These are phyloP conservation scores for Lentinula edodes DNA, from an alignment of 768 basidiomycete species.

Conservation along the genomic window DNA sequence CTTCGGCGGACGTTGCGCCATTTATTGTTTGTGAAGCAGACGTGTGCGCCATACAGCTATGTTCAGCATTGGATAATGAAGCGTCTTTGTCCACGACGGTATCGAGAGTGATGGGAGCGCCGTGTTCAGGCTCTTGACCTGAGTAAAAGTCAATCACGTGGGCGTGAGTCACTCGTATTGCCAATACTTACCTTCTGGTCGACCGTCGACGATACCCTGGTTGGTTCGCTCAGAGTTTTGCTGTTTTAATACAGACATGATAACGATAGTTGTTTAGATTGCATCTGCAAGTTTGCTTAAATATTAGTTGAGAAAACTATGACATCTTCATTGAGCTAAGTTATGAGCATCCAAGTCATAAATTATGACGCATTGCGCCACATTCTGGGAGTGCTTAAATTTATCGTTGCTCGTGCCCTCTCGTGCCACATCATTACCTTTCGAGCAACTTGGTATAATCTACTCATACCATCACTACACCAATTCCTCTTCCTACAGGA, in stretches of 20 bases:
- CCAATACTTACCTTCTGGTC: background rate
- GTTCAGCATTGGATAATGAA: background rate
- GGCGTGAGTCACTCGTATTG: background rate
- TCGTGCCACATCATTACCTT: too few relatives aligned
- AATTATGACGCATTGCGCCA: background rate
- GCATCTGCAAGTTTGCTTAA: too few relatives aligned
- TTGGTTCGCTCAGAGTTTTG: constrained; percentile 3
- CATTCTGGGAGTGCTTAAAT: background rate
- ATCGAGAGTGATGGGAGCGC: constrained; percentile 3
- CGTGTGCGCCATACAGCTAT: background rate
- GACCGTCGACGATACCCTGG: constrained; percentile 8
- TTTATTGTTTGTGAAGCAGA: background rate
- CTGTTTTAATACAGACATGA: constrained; percentile 1
- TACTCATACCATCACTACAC: constrained; percentile 86
- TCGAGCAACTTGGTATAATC: background rate
- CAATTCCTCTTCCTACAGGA: constrained; percentile 75
- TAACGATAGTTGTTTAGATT: background rate
- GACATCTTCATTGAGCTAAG: background rate
- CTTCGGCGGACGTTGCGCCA: constrained; percentile 11
- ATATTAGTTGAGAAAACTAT: background rate
- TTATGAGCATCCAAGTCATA: too few relatives aligned
- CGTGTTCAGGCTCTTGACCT: background rate
- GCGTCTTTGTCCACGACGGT: constrained; percentile 6
- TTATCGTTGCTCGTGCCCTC: constrained; percentile 13
- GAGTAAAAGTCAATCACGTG: background rate